Evolutionary conservation across 1,284 basidiomycete genomes (phyloP).

Genomic region (Coniophora puteana): DNA sequence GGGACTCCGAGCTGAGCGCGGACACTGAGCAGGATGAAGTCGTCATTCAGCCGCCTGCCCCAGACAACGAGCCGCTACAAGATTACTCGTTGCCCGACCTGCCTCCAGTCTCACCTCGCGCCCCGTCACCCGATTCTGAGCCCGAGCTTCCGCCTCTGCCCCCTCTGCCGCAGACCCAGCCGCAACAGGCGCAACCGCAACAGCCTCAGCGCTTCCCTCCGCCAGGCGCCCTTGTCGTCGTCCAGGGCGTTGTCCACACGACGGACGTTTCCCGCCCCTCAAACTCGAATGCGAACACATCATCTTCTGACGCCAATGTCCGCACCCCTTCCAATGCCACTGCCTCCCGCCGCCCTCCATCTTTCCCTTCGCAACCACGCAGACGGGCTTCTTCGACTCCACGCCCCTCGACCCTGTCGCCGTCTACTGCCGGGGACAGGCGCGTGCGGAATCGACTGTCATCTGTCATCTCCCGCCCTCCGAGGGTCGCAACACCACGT

Average conservation of each 20-base stretch:
- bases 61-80: no score
- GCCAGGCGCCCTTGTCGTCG: conserved; percentile 72
- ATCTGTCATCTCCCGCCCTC: conserved; percentile 38
- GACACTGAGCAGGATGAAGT: neutral
- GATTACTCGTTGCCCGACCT: neutral
- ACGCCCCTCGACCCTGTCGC: conserved; percentile 11
- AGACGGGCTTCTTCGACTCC: conserved; percentile 28
- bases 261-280: conserved; percentile 50
- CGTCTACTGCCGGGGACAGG: conserved; percentile 10
- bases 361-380: conserved; percentile 3
- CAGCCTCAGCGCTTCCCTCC: conserved; percentile 55
- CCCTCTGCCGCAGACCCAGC: conserved; percentile 9
- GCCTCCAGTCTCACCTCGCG: neutral
- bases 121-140: conserved; percentile 9
- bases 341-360: conserved; percentile 10
- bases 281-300: conserved; percentile 12
- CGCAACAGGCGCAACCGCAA: conserved; percentile 13
- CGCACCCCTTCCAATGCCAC: conserved; percentile 10
- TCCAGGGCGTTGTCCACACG: conserved; percentile 78
- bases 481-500: no score
- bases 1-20: neutral
- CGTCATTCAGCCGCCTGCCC: no score
- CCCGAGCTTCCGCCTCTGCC: no score
- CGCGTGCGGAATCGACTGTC: conserved; percentile 38
- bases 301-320: conserved; percentile 8